Evolutionary conservation across 2,329 filamentous ascomycete genomes (phyloP).

Genomic region (Botrytis hyacinthi): DNA sequence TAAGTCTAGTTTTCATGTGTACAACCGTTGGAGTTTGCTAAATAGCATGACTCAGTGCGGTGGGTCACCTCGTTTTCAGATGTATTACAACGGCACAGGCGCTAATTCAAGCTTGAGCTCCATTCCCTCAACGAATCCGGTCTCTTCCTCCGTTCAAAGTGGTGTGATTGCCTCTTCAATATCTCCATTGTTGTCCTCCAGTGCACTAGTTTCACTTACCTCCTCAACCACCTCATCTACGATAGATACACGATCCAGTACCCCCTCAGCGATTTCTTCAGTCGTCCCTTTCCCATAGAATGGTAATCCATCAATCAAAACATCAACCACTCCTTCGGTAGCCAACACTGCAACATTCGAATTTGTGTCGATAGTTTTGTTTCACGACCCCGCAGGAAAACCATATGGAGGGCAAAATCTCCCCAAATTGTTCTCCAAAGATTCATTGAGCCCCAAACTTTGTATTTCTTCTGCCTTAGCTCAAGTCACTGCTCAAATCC

Average conservation of each 20-base stretch:
- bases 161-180: not conserved
- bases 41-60: slow-evolving; percentile 26
- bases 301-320: slow-evolving; percentile 6
- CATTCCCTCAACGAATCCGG: not conserved
- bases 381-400: slow-evolving; percentile 32
- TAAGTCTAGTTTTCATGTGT: not conserved
- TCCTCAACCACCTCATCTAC: not conserved
- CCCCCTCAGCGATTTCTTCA: not conserved
- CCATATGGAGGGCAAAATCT: slow-evolving; percentile 36
- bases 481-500: slow-evolving; percentile 33
- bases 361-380: slow-evolving; percentile 38
- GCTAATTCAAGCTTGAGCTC: slow-evolving; percentile 15
- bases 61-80: slow-evolving; percentile 28
- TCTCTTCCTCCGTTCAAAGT: not conserved
- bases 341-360: slow-evolving; percentile 29
- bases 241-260: not conserved
- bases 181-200: not conserved
- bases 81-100: slow-evolving; percentile 22
- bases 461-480: slow-evolving; percentile 39
- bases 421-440: slow-evolving; percentile 37
- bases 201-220: not conserved
- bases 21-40: not conserved
- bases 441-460: slow-evolving; percentile 40
- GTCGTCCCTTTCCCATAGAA: slow-evolving; percentile 10
- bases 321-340: slow-evolving; percentile 16